Evolutionary conservation across 2,329 filamentous ascomycete genomes (phyloP).

Genomic region (Colletotrichum truncatum): DNA sequence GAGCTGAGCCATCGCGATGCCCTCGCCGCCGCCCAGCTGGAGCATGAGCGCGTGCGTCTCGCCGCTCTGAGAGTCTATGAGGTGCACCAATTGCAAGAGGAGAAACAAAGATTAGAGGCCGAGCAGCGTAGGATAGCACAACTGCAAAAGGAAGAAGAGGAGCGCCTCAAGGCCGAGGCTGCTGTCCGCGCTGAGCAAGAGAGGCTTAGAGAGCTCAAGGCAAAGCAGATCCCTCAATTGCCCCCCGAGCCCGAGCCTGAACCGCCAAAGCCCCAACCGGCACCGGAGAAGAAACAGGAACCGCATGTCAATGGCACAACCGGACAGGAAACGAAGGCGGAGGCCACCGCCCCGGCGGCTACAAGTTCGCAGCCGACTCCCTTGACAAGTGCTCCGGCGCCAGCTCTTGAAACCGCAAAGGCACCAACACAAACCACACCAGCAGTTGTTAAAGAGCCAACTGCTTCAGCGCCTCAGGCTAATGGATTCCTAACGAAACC

Average conservation of each 20-base stretch:
- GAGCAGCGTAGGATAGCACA: constrained; percentile 54
- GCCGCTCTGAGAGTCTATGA: constrained; percentile 58
- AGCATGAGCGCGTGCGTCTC: constrained; percentile 72
- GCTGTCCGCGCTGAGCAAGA: constrained; percentile 56
- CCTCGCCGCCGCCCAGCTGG: constrained; percentile 69
- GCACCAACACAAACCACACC: constrained; percentile 24
- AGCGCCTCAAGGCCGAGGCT: constrained; percentile 55
- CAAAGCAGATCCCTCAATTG: constrained; percentile 54
- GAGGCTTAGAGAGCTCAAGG: constrained; percentile 56
- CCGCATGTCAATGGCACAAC: constrained; percentile 34
- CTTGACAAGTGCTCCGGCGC: constrained; percentile 23
- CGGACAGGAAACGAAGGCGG: constrained; percentile 22
- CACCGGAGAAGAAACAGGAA: constrained; percentile 28
- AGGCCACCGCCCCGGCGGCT: not conserved
- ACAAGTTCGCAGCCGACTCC: constrained; percentile 22
- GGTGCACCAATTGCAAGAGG: constrained; percentile 55
- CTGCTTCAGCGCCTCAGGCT: constrained; percentile 1
- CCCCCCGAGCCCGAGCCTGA: constrained; percentile 46
- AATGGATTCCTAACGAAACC: constrained; percentile 16
- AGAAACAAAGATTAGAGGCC: constrained; percentile 50
- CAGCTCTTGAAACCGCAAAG: constrained; percentile 24
- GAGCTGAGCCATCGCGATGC: constrained; percentile 72
- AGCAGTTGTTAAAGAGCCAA: constrained; percentile 14
- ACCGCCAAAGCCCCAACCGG: constrained; percentile 36
- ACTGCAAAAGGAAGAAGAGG: constrained; percentile 55